A percentile compares a stretch with the other conserved stretches of the same genome.
These are phyloP conservation scores for Cercospora beticola DNA, from an alignment of 2,329 filamentous ascomycete species.

Conservation along the genomic window DNA sequence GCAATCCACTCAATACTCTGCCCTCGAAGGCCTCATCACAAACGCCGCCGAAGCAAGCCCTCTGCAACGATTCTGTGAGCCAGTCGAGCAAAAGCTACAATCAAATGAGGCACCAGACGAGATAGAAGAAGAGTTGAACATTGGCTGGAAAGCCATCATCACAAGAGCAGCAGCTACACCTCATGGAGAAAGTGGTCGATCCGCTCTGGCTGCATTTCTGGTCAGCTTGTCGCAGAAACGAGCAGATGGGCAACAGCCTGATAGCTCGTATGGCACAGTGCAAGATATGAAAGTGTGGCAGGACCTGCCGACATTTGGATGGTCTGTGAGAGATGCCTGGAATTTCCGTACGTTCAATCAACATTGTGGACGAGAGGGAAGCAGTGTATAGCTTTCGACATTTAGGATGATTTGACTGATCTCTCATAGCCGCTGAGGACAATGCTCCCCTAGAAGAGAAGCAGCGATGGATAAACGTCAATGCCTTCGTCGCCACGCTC, in stretches of 20 bases:
- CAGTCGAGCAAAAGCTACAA: constrained; percentile 24
- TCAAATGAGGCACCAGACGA: constrained; percentile 20
- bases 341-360: constrained; percentile 27
- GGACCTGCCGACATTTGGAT: constrained; percentile 35
- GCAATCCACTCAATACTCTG: constrained; percentile 21
- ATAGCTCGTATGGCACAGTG: constrained; percentile 18
- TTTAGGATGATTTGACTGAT: constrained; percentile 3
- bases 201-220: constrained; percentile 5
- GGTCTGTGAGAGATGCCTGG: constrained; percentile 36
- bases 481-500: constrained; percentile 33
- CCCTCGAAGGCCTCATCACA: constrained; percentile 17
- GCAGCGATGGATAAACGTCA: constrained; percentile 34
- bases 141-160: constrained; percentile 28
- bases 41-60: constrained; percentile 15
- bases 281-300: constrained; percentile 32
- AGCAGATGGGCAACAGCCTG: constrained; percentile 24
- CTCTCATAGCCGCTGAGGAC: constrained; percentile 25
- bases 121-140: constrained; percentile 26
- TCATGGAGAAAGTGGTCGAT: constrained; percentile 16
- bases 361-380: neutral
- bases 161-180: constrained; percentile 26
- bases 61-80: constrained; percentile 25
- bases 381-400: neutral
- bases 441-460: constrained; percentile 22
- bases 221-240: constrained; percentile 11